Percentiles rank a stretch among this genome's conserved stretches.
Evolutionary conservation across 257 asterid species (phyloP).

Genomic region (Osmanthus fragrans): DNA sequence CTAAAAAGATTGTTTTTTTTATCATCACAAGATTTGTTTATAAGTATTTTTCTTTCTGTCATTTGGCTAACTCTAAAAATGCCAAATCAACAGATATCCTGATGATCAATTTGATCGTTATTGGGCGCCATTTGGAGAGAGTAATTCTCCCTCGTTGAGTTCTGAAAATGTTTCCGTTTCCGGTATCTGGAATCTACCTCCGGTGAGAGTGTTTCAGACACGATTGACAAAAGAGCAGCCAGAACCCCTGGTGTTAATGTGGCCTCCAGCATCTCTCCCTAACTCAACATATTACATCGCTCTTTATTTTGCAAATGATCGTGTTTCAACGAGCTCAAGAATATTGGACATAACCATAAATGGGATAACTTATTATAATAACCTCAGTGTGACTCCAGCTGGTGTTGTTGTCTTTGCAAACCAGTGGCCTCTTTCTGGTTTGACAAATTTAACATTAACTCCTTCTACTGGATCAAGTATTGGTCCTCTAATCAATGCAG

Average conservation of each 20-base stretch:
- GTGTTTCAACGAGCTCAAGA: conserved; percentile 50
- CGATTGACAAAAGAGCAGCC: conserved; percentile 38
- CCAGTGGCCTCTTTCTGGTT: conserved; percentile 80
- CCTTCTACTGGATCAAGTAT: conserved; percentile 64
- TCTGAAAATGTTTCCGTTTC: conserved; percentile 50
- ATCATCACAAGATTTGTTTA: neutral
- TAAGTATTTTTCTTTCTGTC: neutral
- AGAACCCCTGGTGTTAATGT: conserved; percentile 52
- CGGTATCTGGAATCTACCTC: conserved; percentile 94
- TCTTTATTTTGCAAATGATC: conserved; percentile 78
- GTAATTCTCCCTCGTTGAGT: conserved; percentile 40
- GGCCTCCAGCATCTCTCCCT: conserved; percentile 71
- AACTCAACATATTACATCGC: conserved; percentile 58
- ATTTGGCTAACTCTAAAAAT: conserved; percentile 17
- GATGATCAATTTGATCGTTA: conserved; percentile 83
- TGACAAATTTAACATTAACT: conserved; percentile 63
- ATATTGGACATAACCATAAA: conserved; percentile 59
- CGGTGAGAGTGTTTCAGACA: conserved; percentile 64
- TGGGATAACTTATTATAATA: conserved; percentile 54
- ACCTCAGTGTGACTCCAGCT: conserved; percentile 59
- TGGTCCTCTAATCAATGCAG: conserved; percentile 87
- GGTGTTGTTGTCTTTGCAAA: conserved; percentile 69
- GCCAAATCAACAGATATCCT: conserved; percentile 61
- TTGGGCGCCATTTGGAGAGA: conserved; percentile 74
- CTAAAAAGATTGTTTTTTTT: conserved; percentile 4